phyloP scores from a whole-genome alignment of 2,329 filamentous ascomycete genomes.

The Exophiala alcalophila region DNA sequence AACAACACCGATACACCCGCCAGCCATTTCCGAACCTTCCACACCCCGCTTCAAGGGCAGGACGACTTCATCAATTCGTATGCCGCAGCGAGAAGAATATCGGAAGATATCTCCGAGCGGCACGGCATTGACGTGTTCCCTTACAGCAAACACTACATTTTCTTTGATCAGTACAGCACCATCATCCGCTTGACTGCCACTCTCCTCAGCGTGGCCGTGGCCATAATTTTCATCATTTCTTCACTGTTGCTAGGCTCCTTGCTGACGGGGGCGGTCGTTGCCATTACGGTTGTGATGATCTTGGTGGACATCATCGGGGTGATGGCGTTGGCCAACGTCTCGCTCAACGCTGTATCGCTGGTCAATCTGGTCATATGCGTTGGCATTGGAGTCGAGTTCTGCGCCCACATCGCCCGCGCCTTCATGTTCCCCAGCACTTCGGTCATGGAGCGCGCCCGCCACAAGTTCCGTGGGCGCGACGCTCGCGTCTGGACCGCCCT shows the following conservation, averaged over 20 bases:
- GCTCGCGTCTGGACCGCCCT: conserved; percentile 88
- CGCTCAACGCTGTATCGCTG: conserved; percentile 88
- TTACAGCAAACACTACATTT: conserved; percentile 97
- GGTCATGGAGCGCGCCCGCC: conserved; percentile 76
- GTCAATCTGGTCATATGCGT: conserved; percentile 98
- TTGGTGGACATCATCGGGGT: conserved; percentile 90
- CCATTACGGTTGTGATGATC: conserved; percentile 86
- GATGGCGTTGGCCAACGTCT: conserved; percentile 86
- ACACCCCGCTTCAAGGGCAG: conserved; percentile 82
- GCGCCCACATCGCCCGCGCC: conserved; percentile 90
- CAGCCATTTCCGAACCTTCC: conserved; percentile 87
- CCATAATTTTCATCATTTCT: conserved; percentile 78
- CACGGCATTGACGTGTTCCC: conserved; percentile 86
- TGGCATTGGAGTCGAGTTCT: conserved; percentile 95
- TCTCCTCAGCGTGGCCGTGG: conserved; percentile 77
- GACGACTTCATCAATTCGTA: conserved; percentile 92
- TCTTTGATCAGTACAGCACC: conserved; percentile 93
- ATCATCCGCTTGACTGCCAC: conserved; percentile 78
- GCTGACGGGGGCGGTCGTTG: conserved; percentile 76
- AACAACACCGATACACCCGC: conserved; percentile 67
- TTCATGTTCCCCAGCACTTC: conserved; percentile 88
- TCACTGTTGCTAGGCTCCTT: conserved; percentile 79
- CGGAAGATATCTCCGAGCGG: conserved; percentile 66
- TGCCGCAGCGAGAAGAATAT: conserved; percentile 81
- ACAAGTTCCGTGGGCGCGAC: conserved; percentile 75